Conservation (phyloP, 177 flowering plant species). For the Vitis hybrid region DNA sequence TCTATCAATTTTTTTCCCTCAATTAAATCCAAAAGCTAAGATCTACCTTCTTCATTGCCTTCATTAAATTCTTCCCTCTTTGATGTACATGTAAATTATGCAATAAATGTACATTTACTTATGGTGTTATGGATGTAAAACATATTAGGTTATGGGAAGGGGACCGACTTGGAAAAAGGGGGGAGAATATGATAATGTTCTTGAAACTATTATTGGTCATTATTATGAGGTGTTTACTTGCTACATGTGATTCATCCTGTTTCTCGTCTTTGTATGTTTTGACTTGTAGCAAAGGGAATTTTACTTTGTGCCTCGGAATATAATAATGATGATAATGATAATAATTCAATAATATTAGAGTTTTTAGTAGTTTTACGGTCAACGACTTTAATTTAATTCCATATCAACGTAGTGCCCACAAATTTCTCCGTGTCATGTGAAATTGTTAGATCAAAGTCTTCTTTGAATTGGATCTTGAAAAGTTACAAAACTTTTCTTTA, state of each 20-base stretch:
- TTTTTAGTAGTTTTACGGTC: neutral
- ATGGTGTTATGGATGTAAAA: too few relatives aligned
- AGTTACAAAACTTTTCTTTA: too few relatives aligned
- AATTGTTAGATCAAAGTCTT: too few relatives aligned
- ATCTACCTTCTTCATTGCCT: slow-evolving; percentile 6
- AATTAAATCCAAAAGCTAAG: slow-evolving; percentile 15
- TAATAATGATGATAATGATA: slow-evolving; percentile 3
- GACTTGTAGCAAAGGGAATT: slow-evolving; percentile 13
- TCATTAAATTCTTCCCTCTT: neutral
- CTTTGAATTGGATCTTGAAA: too few relatives aligned
- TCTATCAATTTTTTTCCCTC: slow-evolving; percentile 2
- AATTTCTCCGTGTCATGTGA: too few relatives aligned
- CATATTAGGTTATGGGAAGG: too few relatives aligned
- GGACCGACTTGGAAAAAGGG: too few relatives aligned
- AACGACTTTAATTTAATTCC: neutral
- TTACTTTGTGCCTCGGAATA: slow-evolving; percentile 6
- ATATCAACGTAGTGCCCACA: too few relatives aligned
- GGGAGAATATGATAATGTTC: too few relatives aligned
- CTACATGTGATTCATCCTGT: neutral
- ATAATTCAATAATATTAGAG: slow-evolving; percentile 3
- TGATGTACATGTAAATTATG: neutral
- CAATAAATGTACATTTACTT: too few relatives aligned
- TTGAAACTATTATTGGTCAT: too few relatives aligned
- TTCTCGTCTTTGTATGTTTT: neutral
- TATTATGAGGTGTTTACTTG: neutral